Evolutionary conservation across 805 yeast species (phyloP).

Genomic region (Candida orba): DNA sequence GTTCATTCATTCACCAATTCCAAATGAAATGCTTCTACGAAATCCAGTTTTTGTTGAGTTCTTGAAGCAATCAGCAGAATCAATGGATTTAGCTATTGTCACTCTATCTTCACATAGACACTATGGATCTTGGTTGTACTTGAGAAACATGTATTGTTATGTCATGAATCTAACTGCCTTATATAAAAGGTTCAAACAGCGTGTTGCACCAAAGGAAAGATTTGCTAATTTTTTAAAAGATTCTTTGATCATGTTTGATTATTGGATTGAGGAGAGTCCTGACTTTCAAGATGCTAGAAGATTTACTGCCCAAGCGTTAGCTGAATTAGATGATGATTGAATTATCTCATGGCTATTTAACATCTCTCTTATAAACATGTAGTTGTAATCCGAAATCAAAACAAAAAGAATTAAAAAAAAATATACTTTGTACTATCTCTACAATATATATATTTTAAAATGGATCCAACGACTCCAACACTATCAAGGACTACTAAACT

Average conservation of each 20-base stretch:
- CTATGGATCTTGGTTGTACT: constrained; percentile 22
- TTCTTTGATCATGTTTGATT: constrained; percentile 9
- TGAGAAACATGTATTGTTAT: constrained; percentile 12
- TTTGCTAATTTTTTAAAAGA: constrained; percentile 6
- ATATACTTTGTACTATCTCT: too few species aligned
- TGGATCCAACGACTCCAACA: not conserved
- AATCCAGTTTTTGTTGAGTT: constrained; percentile 13
- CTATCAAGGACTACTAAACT: not conserved
- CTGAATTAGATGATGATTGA: constrained; percentile 1
- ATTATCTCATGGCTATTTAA: not conserved
- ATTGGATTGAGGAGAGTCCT: constrained; percentile 19
- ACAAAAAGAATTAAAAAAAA: not conserved
- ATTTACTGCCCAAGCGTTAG: constrained; percentile 3
- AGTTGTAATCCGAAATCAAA: not conserved
- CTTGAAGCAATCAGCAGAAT: constrained; percentile 14
- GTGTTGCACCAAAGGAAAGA: constrained; percentile 8
- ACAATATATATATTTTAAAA: too few species aligned
- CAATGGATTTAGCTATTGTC: constrained; percentile 14
- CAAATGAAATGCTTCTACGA: constrained; percentile 1
- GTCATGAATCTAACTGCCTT: constrained; percentile 8
- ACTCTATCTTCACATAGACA: constrained; percentile 22
- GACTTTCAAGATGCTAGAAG: constrained; percentile 10
- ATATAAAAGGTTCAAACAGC: constrained; percentile 8
- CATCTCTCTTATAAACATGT: too few species aligned
- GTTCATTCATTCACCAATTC: constrained; percentile 13